Conservation (phyloP, 495 filamentous ascomycete species). For the Coniosporium apollinis region DNA sequence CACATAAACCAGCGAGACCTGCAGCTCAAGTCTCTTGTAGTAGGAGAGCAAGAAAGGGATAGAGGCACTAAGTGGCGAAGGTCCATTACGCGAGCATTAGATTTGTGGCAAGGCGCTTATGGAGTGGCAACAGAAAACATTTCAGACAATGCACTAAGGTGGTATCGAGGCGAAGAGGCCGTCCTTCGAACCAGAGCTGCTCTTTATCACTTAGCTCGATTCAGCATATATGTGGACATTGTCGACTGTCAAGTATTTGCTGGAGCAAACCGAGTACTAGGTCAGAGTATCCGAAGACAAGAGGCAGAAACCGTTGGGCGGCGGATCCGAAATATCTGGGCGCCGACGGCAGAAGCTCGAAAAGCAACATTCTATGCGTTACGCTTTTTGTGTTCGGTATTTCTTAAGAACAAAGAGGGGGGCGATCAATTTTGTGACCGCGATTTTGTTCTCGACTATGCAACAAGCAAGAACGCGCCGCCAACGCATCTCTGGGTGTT, state of each 20-base stretch:
- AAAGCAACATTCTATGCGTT: constrained; percentile 91
- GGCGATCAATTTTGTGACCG: too few relatives aligned
- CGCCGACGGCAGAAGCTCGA: constrained; percentile 75
- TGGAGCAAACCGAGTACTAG: constrained; percentile 65
- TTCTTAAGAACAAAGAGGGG: constrained; percentile 37
- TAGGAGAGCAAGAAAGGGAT: constrained; percentile 61
- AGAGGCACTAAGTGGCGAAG: constrained; percentile 89
- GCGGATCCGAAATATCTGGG: constrained; percentile 80
- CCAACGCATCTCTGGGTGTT: constrained; percentile 92
- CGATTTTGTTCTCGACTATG: constrained; percentile 37
- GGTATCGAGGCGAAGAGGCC: too few relatives aligned
- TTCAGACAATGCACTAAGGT: constrained; percentile 39
- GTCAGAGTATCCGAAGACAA: constrained; percentile 63
- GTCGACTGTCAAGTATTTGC: constrained; percentile 97
- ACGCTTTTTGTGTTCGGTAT: constrained; percentile 69
- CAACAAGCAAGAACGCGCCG: constrained; percentile 73
- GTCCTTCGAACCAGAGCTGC: constrained; percentile 77
- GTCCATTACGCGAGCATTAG: constrained; percentile 74
- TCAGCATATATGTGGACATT: constrained; percentile 96
- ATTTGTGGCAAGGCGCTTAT: constrained; percentile 89
- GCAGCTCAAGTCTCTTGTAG: constrained; percentile 75
- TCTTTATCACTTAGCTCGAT: constrained; percentile 84
- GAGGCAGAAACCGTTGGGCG: constrained; percentile 68
- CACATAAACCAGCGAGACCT: constrained; percentile 96
- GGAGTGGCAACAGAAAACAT: constrained; percentile 31